A percentile compares a stretch with the other conserved stretches of the same genome.
Evolutionary conservation across 208 protist genomes (phyloP).

Genomic region (Acanthamoeba lenticulata): DNA sequence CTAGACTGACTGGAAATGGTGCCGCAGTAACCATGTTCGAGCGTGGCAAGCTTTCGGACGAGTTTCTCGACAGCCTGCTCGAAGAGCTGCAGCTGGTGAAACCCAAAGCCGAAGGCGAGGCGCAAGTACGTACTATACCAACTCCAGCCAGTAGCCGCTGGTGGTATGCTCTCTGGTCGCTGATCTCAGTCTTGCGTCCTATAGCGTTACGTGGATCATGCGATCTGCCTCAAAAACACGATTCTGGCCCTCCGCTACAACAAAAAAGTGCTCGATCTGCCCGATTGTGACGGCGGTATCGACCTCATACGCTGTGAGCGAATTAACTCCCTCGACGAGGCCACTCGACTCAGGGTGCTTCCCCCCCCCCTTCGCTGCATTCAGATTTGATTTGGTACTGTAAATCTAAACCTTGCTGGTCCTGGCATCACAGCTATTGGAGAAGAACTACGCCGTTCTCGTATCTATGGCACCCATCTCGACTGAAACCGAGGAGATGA

Average conservation of each 20-base stretch:
- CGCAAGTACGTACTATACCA: not conserved
- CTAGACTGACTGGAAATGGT: not conserved
- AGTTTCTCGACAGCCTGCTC: conserved; percentile 85
- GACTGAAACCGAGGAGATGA: conserved; percentile 75
- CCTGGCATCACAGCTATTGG: conserved; percentile 72
- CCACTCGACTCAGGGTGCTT: conserved; percentile 71
- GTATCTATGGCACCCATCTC: conserved; percentile 87
- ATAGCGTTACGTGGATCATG: conserved; percentile 74
- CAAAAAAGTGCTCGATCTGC: not conserved
- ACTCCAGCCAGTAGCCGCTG: too few species aligned
- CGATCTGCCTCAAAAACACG: conserved; percentile 74
- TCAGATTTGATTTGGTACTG: not conserved
- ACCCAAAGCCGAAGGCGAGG: conserved; percentile 73
- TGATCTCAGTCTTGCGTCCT: not conserved
- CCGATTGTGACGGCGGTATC: conserved; percentile 66
- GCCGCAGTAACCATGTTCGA: conserved; percentile 87
- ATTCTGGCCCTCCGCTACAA: conserved; percentile 72
- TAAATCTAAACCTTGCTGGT: not conserved
- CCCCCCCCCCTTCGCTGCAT: not conserved
- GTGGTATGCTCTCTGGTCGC: too few species aligned
- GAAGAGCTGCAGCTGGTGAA: conserved; percentile 78
- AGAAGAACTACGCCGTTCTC: conserved; percentile 83
- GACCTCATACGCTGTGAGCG: conserved; percentile 82
- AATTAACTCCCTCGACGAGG: conserved; percentile 81
- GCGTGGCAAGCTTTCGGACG: conserved; percentile 87